Base-by-base conservation (phyloP, 306 rosid species). In the Mimosa pudica region DNA sequence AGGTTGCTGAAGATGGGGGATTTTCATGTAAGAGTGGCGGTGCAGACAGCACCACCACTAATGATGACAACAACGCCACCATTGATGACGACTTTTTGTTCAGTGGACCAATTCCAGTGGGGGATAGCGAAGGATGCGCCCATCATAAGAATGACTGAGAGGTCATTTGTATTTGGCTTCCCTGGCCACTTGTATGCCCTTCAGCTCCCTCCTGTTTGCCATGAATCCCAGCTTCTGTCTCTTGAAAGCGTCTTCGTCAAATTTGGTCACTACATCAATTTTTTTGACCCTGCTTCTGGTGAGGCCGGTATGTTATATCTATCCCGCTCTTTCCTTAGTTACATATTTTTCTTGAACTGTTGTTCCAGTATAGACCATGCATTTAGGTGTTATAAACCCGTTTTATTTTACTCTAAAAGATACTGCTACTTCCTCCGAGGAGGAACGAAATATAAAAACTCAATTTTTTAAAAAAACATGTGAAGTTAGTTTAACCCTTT, bases 151-250 rank as follows among this genome's bases (percentile, higher is more conserved):
- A n/a, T 80, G 0, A 74, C 48, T 1, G 1, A 13, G 1, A 70
- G 79, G 6, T 35, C 73, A 7, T 83, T 73, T 12, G 32, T 36
- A 10, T 24, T 86, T 9, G 85, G 52, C 70, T 6, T 86, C 2
- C 85, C 86, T 16, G 86, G 86, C 64, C 83, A 80, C 57, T 11
- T 83, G 7, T 86, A 61, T 1, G 80, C 57, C 12, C 80, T 86
- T 55, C 81, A 80, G n/a, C 80, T 80, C 17, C 78, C 76, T 11
- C 0, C 5, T 0, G 0, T 2, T 7, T 60, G 70, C 24, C 0
- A 5, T 0, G 4, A 1, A 0, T 7, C 18, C 4, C 16, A 8
- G 8, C 24, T 76, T 0, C 13, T 66, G 0, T 2, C 13, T 76
- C 82, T 85, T 7, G 57, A 10, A 7, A 2, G 6, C 2, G 41